Percentiles rank a stretch among this genome's conserved stretches.
Conservation (phyloP, 2,329 filamentous ascomycete genomes). For the Trichoderma sp. region DNA sequence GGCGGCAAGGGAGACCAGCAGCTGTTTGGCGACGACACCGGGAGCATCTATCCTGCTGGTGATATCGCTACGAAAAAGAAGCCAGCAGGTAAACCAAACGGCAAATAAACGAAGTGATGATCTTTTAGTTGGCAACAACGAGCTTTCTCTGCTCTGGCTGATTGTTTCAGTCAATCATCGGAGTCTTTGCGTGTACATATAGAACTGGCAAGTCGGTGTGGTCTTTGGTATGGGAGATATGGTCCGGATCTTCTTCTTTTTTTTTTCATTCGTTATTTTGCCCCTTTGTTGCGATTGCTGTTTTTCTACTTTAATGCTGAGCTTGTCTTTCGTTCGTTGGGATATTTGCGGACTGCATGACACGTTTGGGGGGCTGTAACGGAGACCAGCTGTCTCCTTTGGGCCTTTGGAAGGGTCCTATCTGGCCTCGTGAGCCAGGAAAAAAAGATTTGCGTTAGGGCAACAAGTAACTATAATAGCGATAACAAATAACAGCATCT, state of each 20-base stretch:
- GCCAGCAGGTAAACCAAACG: constrained; percentile 30
- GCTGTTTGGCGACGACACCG: constrained; percentile 65
- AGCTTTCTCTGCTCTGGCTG: not conserved
- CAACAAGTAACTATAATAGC: constrained; percentile 2
- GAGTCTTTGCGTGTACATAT: constrained; percentile 19
- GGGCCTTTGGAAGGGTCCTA: not conserved
- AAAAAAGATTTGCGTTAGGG: not conserved
- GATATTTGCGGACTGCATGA: constrained; percentile 5
- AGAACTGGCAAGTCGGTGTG: constrained; percentile 13
- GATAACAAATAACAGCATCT: not conserved
- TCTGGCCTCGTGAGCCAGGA: not conserved
- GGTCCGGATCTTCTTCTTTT: not conserved
- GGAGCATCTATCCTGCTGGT: constrained; percentile 46
- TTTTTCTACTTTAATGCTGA: not conserved
- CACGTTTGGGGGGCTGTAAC: not conserved
- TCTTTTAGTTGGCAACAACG: not conserved
- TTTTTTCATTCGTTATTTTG: not conserved
- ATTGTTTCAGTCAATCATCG: constrained; percentile 9
- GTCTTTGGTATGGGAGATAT: not conserved
- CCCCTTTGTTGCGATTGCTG: not conserved
- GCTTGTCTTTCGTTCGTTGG: constrained; percentile 10
- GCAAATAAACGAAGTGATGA: constrained; percentile 18
- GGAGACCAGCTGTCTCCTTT: constrained; percentile 13
- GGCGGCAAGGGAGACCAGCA: constrained; percentile 82
- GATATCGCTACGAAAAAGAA: constrained; percentile 32